A percentile compares a stretch with the other conserved stretches of the same genome.
These are phyloP conservation scores for Trametes meyenii DNA, from an alignment of 768 basidiomycete species.

Conservation along the genomic window DNA sequence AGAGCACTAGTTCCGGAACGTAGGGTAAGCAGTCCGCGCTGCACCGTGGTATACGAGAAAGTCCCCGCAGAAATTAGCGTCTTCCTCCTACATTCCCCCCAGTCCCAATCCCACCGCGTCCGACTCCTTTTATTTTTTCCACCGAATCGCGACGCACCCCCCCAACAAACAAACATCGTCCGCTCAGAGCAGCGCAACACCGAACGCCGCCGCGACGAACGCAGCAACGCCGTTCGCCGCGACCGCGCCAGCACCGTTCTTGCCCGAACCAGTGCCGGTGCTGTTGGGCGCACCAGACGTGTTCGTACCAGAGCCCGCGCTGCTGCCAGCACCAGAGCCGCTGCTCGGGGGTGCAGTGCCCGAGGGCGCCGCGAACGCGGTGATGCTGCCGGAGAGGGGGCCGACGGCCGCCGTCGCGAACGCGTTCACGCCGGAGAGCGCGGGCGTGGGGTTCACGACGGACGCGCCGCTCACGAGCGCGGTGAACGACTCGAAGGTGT, in stretches of 20 bases:
- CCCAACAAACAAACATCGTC: too few relatives aligned
- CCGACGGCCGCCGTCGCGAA: constrained; percentile 48
- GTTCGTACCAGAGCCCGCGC: constrained; percentile 6
- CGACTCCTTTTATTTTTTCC: neutral
- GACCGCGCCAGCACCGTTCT: constrained; percentile 11
- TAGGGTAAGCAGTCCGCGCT: constrained; percentile 13
- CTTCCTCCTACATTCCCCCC: neutral
- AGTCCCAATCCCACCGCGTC: too few relatives aligned
- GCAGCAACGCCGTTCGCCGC: constrained; percentile 20
- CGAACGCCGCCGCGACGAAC: constrained; percentile 26
- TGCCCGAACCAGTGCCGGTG: neutral
- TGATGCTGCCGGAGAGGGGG: constrained; percentile 41
- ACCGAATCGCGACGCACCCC: too few relatives aligned
- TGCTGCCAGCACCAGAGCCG: constrained; percentile 5
- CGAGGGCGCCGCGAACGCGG: constrained; percentile 32
- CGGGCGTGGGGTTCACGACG: constrained; percentile 41
- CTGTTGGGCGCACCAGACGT: constrained; percentile 12
- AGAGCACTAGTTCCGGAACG: neutral
- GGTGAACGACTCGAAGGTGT: constrained; percentile 44
- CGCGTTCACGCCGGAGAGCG: constrained; percentile 51
- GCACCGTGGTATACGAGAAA: constrained; percentile 10
- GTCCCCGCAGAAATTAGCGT: constrained; percentile 4
- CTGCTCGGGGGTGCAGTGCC: constrained; percentile 15
- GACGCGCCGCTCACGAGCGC: constrained; percentile 33
- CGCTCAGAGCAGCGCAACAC: constrained; percentile 22